These are phyloP conservation scores for Teratosphaeria destructans DNA, from an alignment of 2,329 filamentous ascomycete genomes.

Conservation along the genomic window DNA sequence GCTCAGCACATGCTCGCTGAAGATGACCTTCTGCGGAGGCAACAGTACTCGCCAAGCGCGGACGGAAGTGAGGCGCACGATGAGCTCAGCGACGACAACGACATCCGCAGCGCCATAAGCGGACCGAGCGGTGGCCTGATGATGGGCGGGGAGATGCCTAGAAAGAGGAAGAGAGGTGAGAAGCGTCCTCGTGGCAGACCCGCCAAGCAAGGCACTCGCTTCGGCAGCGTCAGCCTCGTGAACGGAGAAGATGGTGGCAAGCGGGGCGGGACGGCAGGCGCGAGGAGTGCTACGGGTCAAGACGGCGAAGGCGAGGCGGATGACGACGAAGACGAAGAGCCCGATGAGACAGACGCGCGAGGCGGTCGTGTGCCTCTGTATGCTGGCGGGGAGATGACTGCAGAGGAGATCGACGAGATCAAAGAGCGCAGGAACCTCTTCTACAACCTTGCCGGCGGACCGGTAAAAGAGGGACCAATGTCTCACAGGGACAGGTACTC, in stretches of 20 bases:
- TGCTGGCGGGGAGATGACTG: constrained; percentile 12
- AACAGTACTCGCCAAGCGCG: constrained; percentile 15
- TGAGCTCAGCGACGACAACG: constrained; percentile 26
- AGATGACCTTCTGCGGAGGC: constrained; percentile 3
- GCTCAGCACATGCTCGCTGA: constrained; percentile 33
- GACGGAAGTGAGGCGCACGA: constrained; percentile 18
- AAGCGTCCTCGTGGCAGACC: constrained; percentile 16
- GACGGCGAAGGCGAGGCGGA: constrained; percentile 29
- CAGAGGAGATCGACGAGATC: constrained; percentile 14
- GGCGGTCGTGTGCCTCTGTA: constrained; percentile 29
- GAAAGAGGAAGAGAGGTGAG: constrained; percentile 22
- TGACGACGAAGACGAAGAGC: constrained; percentile 43
- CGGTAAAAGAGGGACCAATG: constrained; percentile 38
- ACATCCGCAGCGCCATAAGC: constrained; percentile 24
- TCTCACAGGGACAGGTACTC: constrained; percentile 52
- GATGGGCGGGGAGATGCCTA: constrained; percentile 14
- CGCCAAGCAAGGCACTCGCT: constrained; percentile 8
- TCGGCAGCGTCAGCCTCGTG: constrained; percentile 13
- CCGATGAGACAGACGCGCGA: constrained; percentile 47
- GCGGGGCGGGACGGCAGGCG: constrained; percentile 17
- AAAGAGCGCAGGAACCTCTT: constrained; percentile 16
- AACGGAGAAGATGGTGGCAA: constrained; percentile 25
- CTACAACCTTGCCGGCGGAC: constrained; percentile 41
- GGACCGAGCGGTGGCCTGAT: constrained; percentile 29
- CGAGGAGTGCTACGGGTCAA: constrained; percentile 20